Percentiles rank a stretch among this genome's conserved stretches.
phyloP scores from a whole-genome alignment of 1,139 yeast species.

The Suhomyces bolitotheri region DNA sequence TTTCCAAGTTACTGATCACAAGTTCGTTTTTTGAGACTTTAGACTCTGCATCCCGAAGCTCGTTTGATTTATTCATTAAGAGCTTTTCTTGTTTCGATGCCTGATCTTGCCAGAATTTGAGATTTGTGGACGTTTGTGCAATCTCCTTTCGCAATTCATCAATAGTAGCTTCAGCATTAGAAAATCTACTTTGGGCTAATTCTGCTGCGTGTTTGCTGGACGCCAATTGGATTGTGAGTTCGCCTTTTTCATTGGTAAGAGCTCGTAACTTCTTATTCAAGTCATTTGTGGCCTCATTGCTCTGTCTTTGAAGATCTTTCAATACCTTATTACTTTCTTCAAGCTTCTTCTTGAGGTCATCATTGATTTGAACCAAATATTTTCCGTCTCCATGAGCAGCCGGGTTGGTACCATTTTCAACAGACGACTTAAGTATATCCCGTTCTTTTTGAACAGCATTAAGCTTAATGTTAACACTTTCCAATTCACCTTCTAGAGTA shows the following conservation, averaged over 20 bases:
- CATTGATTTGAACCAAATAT: constrained; percentile 30
- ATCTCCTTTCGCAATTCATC: constrained; percentile 29
- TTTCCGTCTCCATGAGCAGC: constrained; percentile 12
- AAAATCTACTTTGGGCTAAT: constrained; percentile 35
- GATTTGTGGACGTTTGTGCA: constrained; percentile 16
- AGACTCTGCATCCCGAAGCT: constrained; percentile 58
- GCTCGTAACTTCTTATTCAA: constrained; percentile 32
- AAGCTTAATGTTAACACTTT: constrained; percentile 48
- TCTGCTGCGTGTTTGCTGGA: constrained; percentile 35
- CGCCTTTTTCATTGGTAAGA: constrained; percentile 30
- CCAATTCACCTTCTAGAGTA: constrained; percentile 63
- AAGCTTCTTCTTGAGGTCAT: constrained; percentile 31
- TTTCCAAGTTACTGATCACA: constrained; percentile 49
- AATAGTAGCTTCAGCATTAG: constrained; percentile 30
- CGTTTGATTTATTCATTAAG: constrained; percentile 54
- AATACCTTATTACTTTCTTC: constrained; percentile 30
- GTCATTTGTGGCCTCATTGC: constrained; percentile 24
- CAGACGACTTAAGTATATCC: constrained; percentile 58
- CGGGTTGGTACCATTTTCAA: constrained; percentile 9
- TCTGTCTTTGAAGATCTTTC: constrained; percentile 33
- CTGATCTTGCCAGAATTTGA: constrained; percentile 52
- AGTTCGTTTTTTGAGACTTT: constrained; percentile 46
- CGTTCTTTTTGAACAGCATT: constrained; percentile 61
- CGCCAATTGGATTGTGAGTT: constrained; percentile 32
- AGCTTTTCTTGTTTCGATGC: constrained; percentile 57